Percentiles rank a stretch among this genome's conserved stretches.
Evolutionary conservation across 2,329 filamentous ascomycete species (phyloP).

Genomic region (Emmonsiellopsis sp.): DNA sequence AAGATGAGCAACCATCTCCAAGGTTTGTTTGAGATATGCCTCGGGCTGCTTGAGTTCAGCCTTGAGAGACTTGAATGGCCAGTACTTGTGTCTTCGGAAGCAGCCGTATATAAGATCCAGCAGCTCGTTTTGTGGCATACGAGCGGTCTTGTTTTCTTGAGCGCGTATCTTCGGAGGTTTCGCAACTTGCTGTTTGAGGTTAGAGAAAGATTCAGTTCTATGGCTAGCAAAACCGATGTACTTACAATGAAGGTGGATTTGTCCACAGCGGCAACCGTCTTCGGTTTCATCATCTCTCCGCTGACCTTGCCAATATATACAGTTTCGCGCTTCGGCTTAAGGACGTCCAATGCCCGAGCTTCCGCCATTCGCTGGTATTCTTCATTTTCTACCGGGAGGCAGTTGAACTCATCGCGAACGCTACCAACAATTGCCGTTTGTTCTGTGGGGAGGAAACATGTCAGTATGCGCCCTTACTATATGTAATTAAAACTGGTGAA

Average conservation of each 20-base stretch:
- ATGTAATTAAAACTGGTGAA: background rate
- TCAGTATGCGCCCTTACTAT: constrained; percentile 2
- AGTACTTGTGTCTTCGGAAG: constrained; percentile 82
- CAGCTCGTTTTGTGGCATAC: constrained; percentile 81
- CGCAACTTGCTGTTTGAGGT: constrained; percentile 29
- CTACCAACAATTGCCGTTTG: constrained; percentile 66
- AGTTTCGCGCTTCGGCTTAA: constrained; percentile 51
- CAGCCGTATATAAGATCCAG: constrained; percentile 73
- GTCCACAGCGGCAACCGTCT: constrained; percentile 39
- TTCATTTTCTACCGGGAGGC: constrained; percentile 60
- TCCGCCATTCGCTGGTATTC: constrained; percentile 57
- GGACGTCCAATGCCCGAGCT: constrained; percentile 48
- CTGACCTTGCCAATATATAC: constrained; percentile 38
- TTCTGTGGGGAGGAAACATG: constrained; percentile 41
- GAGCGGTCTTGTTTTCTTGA: constrained; percentile 73
- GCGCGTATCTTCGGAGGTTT: constrained; percentile 46
- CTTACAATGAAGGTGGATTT: constrained; percentile 35
- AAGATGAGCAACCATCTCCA: constrained; percentile 73
- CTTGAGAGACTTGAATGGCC: constrained; percentile 84
- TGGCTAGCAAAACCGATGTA: constrained; percentile 6
- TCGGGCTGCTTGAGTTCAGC: constrained; percentile 75
- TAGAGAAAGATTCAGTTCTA: constrained; percentile 1
- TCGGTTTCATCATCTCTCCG: constrained; percentile 49
- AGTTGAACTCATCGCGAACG: constrained; percentile 66
- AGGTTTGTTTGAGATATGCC: constrained; percentile 75